Conservation (phyloP, 208 protist genomes). For the Leishmania mexicana region DNA sequence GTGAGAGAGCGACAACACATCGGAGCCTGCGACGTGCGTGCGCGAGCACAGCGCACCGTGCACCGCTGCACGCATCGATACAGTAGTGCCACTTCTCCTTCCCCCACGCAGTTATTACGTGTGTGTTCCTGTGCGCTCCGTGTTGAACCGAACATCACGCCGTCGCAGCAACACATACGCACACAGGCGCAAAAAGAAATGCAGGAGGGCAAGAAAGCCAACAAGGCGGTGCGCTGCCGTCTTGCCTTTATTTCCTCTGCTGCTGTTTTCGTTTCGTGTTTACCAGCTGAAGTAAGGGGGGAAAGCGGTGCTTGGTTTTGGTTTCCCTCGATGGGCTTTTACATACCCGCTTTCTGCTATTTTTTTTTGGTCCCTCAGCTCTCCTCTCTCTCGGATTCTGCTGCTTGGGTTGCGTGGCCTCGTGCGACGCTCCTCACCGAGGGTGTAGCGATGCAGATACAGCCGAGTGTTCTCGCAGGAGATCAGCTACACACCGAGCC, state of each 20-base stretch:
- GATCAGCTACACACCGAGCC: too few relatives aligned
- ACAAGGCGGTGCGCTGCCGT: neutral
- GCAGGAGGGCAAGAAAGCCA: neutral
- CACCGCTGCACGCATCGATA: neutral
- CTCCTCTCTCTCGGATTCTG: neutral
- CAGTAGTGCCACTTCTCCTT: neutral
- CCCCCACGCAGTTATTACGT: too few relatives aligned
- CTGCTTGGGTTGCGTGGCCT: neutral
- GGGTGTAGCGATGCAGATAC: neutral
- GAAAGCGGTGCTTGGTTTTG: neutral
- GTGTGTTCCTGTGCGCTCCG: neutral
- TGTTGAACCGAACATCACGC: neutral
- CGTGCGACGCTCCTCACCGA: too few relatives aligned
- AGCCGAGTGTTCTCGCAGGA: too few relatives aligned
- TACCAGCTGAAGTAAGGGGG: neutral
- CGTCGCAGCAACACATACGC: neutral
- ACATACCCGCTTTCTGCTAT: neutral
- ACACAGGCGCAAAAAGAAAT: neutral
- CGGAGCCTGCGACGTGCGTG: neutral
- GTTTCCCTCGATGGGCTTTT: neutral
- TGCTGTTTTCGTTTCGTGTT: neutral
- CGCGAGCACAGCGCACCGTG: neutral
- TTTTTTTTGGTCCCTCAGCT: neutral
- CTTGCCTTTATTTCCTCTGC: neutral
- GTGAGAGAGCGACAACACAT: neutral